These are phyloP conservation scores for Coemansia aciculifera DNA, from an alignment of 192 early-diverging fungal genomes.

Conservation along the genomic window DNA sequence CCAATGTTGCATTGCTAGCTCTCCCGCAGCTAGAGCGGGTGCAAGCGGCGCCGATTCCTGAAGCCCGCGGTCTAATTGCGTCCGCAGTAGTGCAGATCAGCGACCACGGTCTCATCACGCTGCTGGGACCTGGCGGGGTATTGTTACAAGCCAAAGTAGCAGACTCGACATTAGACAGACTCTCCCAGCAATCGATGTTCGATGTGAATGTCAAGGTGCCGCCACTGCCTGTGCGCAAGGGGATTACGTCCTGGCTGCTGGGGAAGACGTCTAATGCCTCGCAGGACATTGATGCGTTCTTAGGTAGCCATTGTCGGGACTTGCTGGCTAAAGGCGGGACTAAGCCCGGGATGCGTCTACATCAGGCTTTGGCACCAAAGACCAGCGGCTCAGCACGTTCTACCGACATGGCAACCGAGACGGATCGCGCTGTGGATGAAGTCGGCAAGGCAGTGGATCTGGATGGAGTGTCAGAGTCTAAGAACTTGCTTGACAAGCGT, in stretches of 20 bases:
- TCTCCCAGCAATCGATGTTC: conserved; percentile 12
- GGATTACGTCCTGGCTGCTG: conserved; percentile 48
- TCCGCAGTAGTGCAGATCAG: conserved; percentile 14
- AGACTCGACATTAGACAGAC: neutral
- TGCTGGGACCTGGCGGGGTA: conserved; percentile 17
- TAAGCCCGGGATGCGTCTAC: conserved; percentile 27
- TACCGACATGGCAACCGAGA: neutral
- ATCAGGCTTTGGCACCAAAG: neutral
- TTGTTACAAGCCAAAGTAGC: conserved; percentile 22
- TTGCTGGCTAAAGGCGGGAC: conserved; percentile 19
- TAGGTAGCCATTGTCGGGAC: conserved; percentile 32
- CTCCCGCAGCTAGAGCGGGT: conserved; percentile 18
- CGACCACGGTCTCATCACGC: conserved; percentile 15
- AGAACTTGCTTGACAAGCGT: conserved; percentile 39
- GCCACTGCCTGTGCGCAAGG: conserved; percentile 33
- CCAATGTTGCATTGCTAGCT: conserved; percentile 12
- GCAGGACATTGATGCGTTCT: conserved; percentile 31
- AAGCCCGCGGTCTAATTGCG: neutral
- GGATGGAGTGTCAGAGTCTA: conserved; percentile 14
- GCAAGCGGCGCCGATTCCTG: neutral
- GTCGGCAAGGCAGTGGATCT: conserved; percentile 10
- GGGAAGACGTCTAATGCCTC: conserved; percentile 34
- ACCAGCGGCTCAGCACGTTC: neutral
- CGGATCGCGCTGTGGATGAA: conserved; percentile 7
- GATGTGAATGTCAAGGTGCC: conserved; percentile 12